Evolutionary conservation across 148 eudicot genomes (phyloP), one percentile per base, ranked within the genome.

Genomic region (Amaranthus cruentus): DNA sequence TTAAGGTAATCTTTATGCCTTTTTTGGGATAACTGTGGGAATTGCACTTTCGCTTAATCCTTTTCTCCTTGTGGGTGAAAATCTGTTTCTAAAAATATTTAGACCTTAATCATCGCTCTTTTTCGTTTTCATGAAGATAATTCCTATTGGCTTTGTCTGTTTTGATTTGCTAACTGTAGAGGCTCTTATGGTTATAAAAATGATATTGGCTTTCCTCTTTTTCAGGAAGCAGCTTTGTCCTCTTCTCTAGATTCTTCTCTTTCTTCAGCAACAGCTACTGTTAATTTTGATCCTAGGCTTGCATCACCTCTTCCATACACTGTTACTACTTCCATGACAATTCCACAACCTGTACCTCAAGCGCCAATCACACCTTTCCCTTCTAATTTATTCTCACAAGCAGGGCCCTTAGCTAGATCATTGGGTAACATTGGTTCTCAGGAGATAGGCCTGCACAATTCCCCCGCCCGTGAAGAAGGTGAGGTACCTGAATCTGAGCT

Each of bases 401-500:
- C 82, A 77, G 78, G 83, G 56, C 15, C 91, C 47, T 64, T 82
- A 38, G 85, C 74, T 59, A 88, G 92, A 80, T 87, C 86, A 46
- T 11, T 90, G 42, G 73, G 81, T 73, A 92, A 81, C 79, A 80
- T 84, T 55, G 85, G 87, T 63, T 84, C 82, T 63, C 80, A 75
- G 61, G 99, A 90, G 69, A 62, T 83, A 49, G 83, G 80, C 75
- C 72, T 96, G 85, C 96, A 90, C 52, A 86, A 84, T 80, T 96
- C 99, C 68, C 96, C 97, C 82, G 92, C 99, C 55, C 85, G 90
- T 75, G 99, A 96, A 85, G 99, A 96, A 76, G 99, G 99, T 48
- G 99, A 96, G 79, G 97, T 96, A 68, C 96, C 97, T 54, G 99
- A 92, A 84, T 88, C 94, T 77, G 99, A 96, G 81, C 79, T 96